phyloP scores from a whole-genome alignment of 2,329 filamentous ascomycete species.

The Ophiostoma ulmi region DNA sequence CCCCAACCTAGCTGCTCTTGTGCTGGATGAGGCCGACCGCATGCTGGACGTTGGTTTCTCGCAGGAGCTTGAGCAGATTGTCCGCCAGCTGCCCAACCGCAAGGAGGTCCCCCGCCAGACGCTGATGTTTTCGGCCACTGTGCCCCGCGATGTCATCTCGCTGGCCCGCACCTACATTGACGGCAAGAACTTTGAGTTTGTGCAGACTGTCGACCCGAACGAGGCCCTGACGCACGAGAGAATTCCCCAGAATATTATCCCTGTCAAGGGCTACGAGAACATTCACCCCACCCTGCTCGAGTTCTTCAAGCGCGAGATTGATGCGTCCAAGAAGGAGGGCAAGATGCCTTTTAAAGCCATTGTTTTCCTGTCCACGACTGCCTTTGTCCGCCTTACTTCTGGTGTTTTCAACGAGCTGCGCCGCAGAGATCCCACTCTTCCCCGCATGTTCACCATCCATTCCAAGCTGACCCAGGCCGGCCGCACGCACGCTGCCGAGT shows the following conservation, averaged over 20 bases:
- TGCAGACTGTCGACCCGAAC: constrained; percentile 78
- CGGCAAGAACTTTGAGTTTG: constrained; percentile 73
- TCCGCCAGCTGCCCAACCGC: constrained; percentile 57
- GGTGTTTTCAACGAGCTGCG: constrained; percentile 51
- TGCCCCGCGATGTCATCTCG: constrained; percentile 74
- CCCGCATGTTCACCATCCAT: constrained; percentile 60
- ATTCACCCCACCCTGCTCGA: constrained; percentile 72
- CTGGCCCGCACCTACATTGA: constrained; percentile 77
- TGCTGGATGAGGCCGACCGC: constrained; percentile 94
- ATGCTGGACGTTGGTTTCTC: constrained; percentile 94
- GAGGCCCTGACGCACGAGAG: constrained; percentile 80
- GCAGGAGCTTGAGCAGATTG: constrained; percentile 58
- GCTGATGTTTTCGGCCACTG: constrained; percentile 90
- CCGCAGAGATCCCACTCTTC: constrained; percentile 39
- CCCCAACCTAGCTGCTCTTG: constrained; percentile 76
- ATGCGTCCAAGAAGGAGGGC: constrained; percentile 38
- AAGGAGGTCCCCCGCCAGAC: constrained; percentile 70
- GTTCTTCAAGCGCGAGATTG: constrained; percentile 59
- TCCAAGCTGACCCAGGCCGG: constrained; percentile 65
- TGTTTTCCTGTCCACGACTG: constrained; percentile 79
- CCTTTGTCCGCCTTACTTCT: constrained; percentile 61
- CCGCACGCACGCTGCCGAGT: constrained; percentile 65
- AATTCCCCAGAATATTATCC: constrained; percentile 73
- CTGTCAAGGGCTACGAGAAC: constrained; percentile 66
- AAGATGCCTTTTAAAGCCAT: constrained; percentile 84